These are phyloP conservation scores for Pythium sp. DNA, from an alignment of 352 stramenopile species.

Conservation along the genomic window DNA sequence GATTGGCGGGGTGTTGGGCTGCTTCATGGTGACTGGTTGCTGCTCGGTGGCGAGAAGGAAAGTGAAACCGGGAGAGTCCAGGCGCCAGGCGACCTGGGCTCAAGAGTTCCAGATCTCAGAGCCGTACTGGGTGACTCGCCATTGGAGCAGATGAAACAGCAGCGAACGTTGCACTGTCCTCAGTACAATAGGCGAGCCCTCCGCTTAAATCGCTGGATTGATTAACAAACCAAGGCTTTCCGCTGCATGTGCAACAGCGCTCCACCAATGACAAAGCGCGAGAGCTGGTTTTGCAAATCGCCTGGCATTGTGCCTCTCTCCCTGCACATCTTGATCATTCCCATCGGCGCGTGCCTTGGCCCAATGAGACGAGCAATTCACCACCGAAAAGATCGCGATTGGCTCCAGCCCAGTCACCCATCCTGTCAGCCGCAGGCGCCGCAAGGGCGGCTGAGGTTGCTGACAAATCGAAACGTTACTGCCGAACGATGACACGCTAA, in stretches of 20 bases:
- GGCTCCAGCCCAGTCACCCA: neutral
- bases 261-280: neutral
- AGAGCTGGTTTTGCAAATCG: neutral
- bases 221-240: neutral
- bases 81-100: neutral
- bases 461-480: no score
- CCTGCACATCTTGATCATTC: slow-evolving; percentile 2
- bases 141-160: no score
- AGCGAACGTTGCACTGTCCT: no score
- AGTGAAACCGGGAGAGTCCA: neutral
- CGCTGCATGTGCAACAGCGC: neutral
- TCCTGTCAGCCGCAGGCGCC: no score
- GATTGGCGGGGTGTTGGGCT: slow-evolving; percentile 3
- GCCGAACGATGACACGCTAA: no score
- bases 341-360: slow-evolving; percentile 4
- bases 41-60: slow-evolving; percentile 1
- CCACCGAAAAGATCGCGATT: neutral
- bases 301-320: no score
- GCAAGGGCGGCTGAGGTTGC: no score
- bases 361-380: neutral
- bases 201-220: neutral
- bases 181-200: no score
- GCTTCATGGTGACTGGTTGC: neutral
- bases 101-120: no score
- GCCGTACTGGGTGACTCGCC: neutral